Percentiles rank a stretch among this genome's conserved stretches.
Conservation (phyloP, 257 asterid species). For the Verbena officinalis region DNA sequence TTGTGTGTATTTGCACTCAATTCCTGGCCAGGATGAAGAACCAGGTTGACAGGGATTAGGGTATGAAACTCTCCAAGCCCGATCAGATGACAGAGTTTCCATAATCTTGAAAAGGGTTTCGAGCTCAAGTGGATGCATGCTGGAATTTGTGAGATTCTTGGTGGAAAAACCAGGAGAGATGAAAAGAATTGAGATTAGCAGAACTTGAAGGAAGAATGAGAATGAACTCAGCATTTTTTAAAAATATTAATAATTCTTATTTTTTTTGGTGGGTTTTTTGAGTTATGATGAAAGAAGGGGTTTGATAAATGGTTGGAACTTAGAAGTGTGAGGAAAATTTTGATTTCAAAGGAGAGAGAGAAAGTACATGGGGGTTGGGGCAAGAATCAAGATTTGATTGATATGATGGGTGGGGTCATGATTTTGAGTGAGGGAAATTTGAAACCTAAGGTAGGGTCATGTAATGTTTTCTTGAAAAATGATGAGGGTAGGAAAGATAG, state of each 20-base stretch:
- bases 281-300: slow-evolving; percentile 16
- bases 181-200: slow-evolving; percentile 29
- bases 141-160: slow-evolving; percentile 27
- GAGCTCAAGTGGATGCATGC: slow-evolving; percentile 59
- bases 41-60: slow-evolving; percentile 75
- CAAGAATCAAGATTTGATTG: slow-evolving; percentile 69
- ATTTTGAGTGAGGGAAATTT: slow-evolving; percentile 39
- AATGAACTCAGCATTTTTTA: slow-evolving; percentile 44
- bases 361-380: slow-evolving; percentile 40
- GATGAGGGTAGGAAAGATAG: slow-evolving; percentile 24
- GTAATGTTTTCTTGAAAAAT: slow-evolving; percentile 32
- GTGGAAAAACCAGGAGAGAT: slow-evolving; percentile 29
- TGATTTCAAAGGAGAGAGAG: slow-evolving; percentile 26
- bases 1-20: slow-evolving; percentile 54
- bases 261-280: background rate
- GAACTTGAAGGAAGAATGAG: slow-evolving; percentile 32
- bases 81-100: slow-evolving; percentile 67
- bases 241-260: no score
- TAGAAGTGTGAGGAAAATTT: slow-evolving; percentile 11
- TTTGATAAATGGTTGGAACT: slow-evolving; percentile 12
- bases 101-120: slow-evolving; percentile 69
- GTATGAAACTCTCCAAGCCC: slow-evolving; percentile 62
- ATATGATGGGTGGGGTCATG: slow-evolving; percentile 60
- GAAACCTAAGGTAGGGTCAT: slow-evolving; percentile 52
- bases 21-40: slow-evolving; percentile 71